These are phyloP conservation scores for Blastobotrys elegans DNA, from an alignment of 1,139 yeast species.

Conservation along the genomic window DNA sequence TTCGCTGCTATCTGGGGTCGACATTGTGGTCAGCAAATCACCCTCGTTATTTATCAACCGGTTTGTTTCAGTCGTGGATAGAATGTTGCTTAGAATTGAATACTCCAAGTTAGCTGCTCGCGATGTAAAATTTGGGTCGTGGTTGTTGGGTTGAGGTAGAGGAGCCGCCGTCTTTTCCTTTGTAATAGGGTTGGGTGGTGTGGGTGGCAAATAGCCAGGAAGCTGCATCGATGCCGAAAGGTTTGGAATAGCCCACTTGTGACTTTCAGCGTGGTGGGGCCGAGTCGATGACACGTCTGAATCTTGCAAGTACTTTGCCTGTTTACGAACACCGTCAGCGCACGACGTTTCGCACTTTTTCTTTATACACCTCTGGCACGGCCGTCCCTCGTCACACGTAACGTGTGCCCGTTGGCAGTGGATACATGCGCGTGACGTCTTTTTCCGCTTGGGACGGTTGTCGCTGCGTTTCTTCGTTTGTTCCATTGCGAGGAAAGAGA, in stretches of 20 bases:
- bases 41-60: not conserved
- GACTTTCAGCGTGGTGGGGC: not conserved
- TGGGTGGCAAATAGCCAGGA: slow-evolving; percentile 16
- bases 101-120: slow-evolving; percentile 80
- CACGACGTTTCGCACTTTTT: slow-evolving; percentile 66
- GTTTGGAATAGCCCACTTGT: slow-evolving; percentile 6
- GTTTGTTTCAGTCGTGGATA: slow-evolving; percentile 31
- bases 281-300: slow-evolving; percentile 3
- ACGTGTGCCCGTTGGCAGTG: slow-evolving; percentile 88
- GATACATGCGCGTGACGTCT: slow-evolving; percentile 82
- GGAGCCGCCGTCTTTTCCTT: not conserved
- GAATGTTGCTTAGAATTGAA: slow-evolving; percentile 64
- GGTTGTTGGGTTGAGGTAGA: slow-evolving; percentile 7
- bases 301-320: slow-evolving; percentile 62
- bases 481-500: not conserved
- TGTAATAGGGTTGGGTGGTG: slow-evolving; percentile 14
- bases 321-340: slow-evolving; percentile 82
- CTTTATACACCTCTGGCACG: slow-evolving; percentile 74
- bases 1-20: slow-evolving; percentile 11
- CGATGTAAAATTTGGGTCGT: slow-evolving; percentile 46
- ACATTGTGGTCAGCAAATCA: slow-evolving; percentile 4
- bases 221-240: slow-evolving; percentile 15
- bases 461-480: not conserved
- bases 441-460: slow-evolving; percentile 38
- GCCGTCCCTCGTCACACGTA: slow-evolving; percentile 75